Evolutionary conservation across 805 yeast species (phyloP), one percentile per base, ranked within the genome.

Genomic region (Candida jianshihensis): DNA sequence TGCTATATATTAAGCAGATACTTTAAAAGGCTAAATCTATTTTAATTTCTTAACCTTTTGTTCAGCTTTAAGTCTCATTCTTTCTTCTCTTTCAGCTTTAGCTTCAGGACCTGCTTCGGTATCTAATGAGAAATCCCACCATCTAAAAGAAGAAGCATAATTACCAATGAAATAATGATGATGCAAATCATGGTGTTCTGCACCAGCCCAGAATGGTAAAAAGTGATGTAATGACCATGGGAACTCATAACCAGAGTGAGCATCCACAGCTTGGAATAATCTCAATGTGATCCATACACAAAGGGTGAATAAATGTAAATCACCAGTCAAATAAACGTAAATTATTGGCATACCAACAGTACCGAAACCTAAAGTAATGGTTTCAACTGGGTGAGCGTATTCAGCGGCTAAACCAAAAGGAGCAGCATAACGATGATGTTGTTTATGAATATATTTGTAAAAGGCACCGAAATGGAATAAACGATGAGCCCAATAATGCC

Each of bases 401-500:
- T 90, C 98, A 33, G 97, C 97, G 42, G 97, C 81, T 40, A 90
- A 66, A 26, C 98, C 98, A 56, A 90, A 90, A 31, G 98, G 98
- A 31, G 97, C 97, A 17, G 97, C 96, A 59, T 89, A 90, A 61
- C 89, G 80, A 67, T 90, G 98, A 64, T 90, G 98, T 70, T 88
- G 96, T 67, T 90, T 90, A 71, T 90, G 98, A 51, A 90, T 86
- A 60, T 81, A 75, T 66, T 84, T 87, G 75, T 90, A 90, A 59
- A 92, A 84, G 42, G 77, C 71, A 37, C 95, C 95, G 58, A 78
- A 75, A 61, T 90, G 98, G 61, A 90, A 78, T 26, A 80, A 72
- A 54, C 97, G 78, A 64, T 90, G 98, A 59, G 83, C 81, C 83
- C 92, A 83, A 70, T 90, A 90, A 64, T 90, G 98, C 97, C 97